phyloP scores from a whole-genome alignment of 1,284 basidiomycete genomes.

The Taiwanofungus camphoratus region DNA sequence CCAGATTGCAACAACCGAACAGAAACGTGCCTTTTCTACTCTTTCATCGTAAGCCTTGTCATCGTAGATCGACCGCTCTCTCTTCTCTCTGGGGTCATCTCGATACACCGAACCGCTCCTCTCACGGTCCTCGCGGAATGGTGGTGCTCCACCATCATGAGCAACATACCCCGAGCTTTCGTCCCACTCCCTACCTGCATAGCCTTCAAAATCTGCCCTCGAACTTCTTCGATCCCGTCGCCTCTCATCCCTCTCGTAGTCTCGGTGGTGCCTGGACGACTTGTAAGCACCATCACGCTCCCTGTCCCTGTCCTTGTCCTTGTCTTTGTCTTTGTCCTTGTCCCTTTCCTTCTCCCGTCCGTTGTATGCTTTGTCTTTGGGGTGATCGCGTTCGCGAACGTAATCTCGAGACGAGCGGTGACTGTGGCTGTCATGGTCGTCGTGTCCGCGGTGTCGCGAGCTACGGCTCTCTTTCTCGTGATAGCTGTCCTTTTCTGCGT shows the following conservation, averaged over 20 bases:
- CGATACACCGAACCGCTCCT: slow-evolving; percentile 43
- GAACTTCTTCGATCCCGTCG: slow-evolving; percentile 27
- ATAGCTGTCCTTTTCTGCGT: slow-evolving; percentile 37
- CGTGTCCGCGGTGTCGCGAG: slow-evolving; percentile 22
- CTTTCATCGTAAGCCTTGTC: slow-evolving; percentile 41
- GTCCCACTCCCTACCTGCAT: slow-evolving; percentile 31
- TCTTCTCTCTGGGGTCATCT: slow-evolving; percentile 40
- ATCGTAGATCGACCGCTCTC: slow-evolving; percentile 33
- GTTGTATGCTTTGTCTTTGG: slow-evolving; percentile 31
- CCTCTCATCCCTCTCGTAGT: slow-evolving; percentile 44
- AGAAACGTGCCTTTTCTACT: slow-evolving; percentile 15
- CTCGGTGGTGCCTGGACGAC: slow-evolving; percentile 37
- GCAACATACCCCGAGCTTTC: slow-evolving; percentile 31
- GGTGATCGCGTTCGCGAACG: slow-evolving; percentile 27
- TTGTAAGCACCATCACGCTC: slow-evolving; percentile 34
- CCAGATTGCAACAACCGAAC: slow-evolving; percentile 3
- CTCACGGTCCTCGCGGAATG: slow-evolving; percentile 40
- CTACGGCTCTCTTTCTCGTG: slow-evolving; percentile 33
- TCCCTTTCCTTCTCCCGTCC: slow-evolving; percentile 31
- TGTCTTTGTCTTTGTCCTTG: slow-evolving; percentile 33
- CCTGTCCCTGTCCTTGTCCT: slow-evolving; percentile 38
- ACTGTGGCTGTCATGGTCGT: slow-evolving; percentile 21
- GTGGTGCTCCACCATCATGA: slow-evolving; percentile 13
- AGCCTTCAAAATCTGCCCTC: slow-evolving; percentile 26
- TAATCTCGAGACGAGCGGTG: slow-evolving; percentile 24